phyloP scores from a whole-genome alignment of 2,329 filamentous ascomycete species.

The Boeremia exigua region DNA sequence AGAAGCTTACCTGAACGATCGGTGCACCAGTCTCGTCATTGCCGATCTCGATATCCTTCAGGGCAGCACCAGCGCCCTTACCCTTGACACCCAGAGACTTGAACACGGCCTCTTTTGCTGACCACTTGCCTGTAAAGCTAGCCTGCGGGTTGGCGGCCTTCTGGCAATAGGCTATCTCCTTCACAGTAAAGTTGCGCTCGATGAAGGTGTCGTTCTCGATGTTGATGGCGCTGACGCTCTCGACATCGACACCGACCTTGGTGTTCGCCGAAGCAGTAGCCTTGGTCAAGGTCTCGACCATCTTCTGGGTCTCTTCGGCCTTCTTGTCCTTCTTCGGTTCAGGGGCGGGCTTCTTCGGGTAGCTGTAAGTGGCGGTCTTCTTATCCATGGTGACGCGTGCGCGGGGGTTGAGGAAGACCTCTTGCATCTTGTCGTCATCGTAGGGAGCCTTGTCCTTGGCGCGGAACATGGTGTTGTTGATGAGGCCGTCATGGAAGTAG shows the following conservation, averaged over 20 bases:
- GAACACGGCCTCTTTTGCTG: constrained; percentile 97
- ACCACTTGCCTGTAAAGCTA: constrained; percentile 95
- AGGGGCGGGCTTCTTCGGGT: constrained; percentile 56
- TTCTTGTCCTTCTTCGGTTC: constrained; percentile 69
- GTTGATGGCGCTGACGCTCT: constrained; percentile 85
- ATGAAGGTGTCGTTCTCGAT: constrained; percentile 94
- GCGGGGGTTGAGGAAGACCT: constrained; percentile 91
- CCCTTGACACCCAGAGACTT: constrained; percentile 90
- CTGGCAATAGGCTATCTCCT: constrained; percentile 86
- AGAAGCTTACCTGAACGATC: constrained; percentile 75
- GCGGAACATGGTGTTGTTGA: constrained; percentile 97
- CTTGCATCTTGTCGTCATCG: constrained; percentile 81
- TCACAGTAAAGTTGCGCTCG: constrained; percentile 88
- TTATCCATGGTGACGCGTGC: constrained; percentile 85
- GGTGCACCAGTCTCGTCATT: constrained; percentile 83
- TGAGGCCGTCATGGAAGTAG: constrained; percentile 97
- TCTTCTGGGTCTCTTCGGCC: constrained; percentile 69
- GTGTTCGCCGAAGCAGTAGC: constrained; percentile 65
- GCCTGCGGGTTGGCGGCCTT: constrained; percentile 80
- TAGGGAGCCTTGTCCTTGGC: constrained; percentile 94
- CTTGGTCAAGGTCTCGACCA: constrained; percentile 78
- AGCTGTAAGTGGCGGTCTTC: constrained; percentile 81
- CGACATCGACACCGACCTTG: constrained; percentile 92
- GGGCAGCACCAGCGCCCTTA: constrained; percentile 83
- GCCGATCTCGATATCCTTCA: constrained; percentile 94